Conservation (phyloP, 306 rosid species). For the Corylus americana region DNA sequence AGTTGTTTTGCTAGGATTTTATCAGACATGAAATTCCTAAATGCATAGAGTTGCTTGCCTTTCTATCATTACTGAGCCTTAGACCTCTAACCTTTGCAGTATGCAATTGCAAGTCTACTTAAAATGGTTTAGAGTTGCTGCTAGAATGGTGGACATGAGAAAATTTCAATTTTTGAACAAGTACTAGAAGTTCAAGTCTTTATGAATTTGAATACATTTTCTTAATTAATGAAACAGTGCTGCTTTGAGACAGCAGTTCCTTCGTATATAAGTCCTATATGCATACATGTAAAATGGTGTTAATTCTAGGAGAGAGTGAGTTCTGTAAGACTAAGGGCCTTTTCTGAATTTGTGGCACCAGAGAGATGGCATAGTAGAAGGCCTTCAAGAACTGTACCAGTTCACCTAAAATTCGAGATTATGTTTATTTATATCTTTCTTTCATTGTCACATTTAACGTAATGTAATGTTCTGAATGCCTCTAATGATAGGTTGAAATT, state of each 20-base stretch:
- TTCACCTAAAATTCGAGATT: not conserved
- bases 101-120: slow-evolving; percentile 7
- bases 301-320: not conserved
- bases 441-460: slow-evolving; percentile 15
- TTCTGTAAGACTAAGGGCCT: slow-evolving; percentile 9
- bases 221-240: not conserved
- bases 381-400: not conserved
- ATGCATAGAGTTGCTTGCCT: not conserved
- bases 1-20: not conserved
- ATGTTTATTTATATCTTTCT: slow-evolving; percentile 20
- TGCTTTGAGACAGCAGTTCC: not conserved
- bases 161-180: not conserved
- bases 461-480: not conserved
- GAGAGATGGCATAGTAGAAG: slow-evolving; percentile 13
- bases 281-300: not conserved
- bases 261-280: not conserved
- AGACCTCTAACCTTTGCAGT: not conserved
- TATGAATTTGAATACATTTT: not conserved
- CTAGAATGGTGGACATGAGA: not conserved
- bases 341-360: slow-evolving; percentile 4
- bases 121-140: slow-evolving; percentile 4
- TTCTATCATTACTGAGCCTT: not conserved
- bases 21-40: not conserved
- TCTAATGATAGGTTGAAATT: slow-evolving; percentile 64
- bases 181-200: not conserved